A percentile compares a stretch with the other conserved stretches of the same genome.
phyloP scores from a whole-genome alignment of 2,329 filamentous ascomycete species.

The Teratosphaeriaceae sp. region DNA sequence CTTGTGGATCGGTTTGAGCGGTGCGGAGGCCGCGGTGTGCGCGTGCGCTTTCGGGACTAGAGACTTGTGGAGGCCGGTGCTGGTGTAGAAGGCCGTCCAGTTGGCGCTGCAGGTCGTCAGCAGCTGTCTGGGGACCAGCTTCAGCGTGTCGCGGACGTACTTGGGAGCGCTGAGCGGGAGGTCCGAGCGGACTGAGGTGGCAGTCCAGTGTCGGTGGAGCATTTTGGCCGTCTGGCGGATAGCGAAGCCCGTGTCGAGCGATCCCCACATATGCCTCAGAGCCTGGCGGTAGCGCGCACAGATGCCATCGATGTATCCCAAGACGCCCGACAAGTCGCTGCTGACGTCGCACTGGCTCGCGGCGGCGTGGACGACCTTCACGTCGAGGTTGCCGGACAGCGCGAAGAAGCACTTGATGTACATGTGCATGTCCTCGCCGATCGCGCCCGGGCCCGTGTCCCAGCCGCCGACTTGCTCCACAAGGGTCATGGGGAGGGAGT shows the following conservation, averaged over 20 bases:
- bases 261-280: constrained; percentile 69
- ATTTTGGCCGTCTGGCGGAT: constrained; percentile 34
- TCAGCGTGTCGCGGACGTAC: constrained; percentile 15
- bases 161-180: constrained; percentile 21
- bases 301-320: constrained; percentile 52
- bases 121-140: constrained; percentile 3
- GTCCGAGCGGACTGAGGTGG: constrained; percentile 9
- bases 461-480: constrained; percentile 65
- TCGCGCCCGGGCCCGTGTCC: constrained; percentile 64
- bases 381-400: constrained; percentile 61
- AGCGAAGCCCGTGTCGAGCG: constrained; percentile 61
- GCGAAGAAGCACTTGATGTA: constrained; percentile 73
- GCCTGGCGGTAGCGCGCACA: constrained; percentile 65
- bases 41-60: constrained; percentile 13
- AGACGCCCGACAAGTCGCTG: constrained; percentile 49
- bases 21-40: constrained; percentile 12
- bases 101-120: constrained; percentile 21
- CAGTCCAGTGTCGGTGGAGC: constrained; percentile 17
- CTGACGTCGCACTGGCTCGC: constrained; percentile 68
- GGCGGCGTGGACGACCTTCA: constrained; percentile 58
- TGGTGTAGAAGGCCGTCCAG: constrained; percentile 26
- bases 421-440: constrained; percentile 73
- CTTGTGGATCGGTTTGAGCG: constrained; percentile 27
- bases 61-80: constrained; percentile 23
- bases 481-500: constrained; percentile 60